phyloP scores from a whole-genome alignment of 1,284 basidiomycete genomes.

The Naganishia sp. region DNA sequence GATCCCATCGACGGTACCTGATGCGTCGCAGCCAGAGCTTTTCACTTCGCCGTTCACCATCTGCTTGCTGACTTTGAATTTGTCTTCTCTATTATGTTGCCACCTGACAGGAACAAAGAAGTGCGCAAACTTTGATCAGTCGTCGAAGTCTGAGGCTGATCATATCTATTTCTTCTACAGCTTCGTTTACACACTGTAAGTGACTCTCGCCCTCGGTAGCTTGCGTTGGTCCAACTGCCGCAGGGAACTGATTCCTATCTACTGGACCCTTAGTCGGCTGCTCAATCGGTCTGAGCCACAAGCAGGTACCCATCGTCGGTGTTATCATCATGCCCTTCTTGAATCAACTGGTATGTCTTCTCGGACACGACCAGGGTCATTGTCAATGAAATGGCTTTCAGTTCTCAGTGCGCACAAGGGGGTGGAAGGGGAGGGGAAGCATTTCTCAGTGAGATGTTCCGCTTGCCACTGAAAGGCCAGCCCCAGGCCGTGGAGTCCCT shows the following conservation, averaged over 20 bases:
- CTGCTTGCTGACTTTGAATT: too few species aligned
- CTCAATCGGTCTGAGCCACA: slow-evolving; percentile 83
- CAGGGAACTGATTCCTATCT: background rate
- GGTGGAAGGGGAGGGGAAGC: slow-evolving; percentile 82
- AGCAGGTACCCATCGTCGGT: slow-evolving; percentile 75
- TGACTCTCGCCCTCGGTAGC: background rate
- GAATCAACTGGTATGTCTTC: slow-evolving; percentile 65
- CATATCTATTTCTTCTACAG: background rate
- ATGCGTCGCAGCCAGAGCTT: too few species aligned
- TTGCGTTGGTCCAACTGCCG: background rate
- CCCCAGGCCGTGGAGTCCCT: slow-evolving; percentile 73
- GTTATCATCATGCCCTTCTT: slow-evolving; percentile 90
- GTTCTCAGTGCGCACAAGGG: slow-evolving; percentile 79
- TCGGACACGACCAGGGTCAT: too few species aligned
- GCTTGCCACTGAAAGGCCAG: slow-evolving; percentile 72
- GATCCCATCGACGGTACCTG: slow-evolving; percentile 49
- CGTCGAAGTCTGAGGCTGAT: background rate
- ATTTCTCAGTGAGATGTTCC: slow-evolving; percentile 64
- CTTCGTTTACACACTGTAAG: slow-evolving; percentile 31
- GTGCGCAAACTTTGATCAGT: background rate
- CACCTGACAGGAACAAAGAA: slow-evolving; percentile 24
- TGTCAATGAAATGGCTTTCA: background rate
- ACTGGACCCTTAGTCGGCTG: slow-evolving; percentile 41
- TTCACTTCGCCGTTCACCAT: too few species aligned
- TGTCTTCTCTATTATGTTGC: slow-evolving; percentile 22